Evolutionary conservation across 805 yeast species (phyloP).

Genomic region (Kodamaea sagamina): DNA sequence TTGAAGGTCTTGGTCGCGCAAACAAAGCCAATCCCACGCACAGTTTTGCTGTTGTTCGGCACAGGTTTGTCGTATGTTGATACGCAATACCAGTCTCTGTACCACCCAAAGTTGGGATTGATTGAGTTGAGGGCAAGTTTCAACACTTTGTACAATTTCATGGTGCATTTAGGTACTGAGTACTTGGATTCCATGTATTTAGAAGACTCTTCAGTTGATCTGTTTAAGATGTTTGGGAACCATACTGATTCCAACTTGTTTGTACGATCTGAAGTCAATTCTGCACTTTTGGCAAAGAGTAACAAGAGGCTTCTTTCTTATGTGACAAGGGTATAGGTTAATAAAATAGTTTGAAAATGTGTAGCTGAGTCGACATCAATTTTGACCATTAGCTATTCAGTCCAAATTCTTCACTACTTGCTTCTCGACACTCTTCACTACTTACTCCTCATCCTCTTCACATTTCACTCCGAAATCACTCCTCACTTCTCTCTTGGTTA

Average conservation of each 20-base stretch:
- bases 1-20: conserved; percentile 11
- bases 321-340: too few species aligned
- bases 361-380: too few species aligned
- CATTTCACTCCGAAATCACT: too few species aligned
- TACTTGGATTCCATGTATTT: conserved; percentile 10
- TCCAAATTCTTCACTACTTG: too few species aligned
- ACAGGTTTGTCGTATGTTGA: conserved; percentile 9
- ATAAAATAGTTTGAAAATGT: too few species aligned
- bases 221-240: conserved; percentile 14
- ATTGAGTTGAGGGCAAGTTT: conserved; percentile 11
- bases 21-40: conserved; percentile 5
- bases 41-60: not conserved
- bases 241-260: conserved; percentile 16
- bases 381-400: too few species aligned
- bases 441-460: too few species aligned
- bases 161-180: conserved; percentile 10
- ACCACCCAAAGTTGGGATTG: conserved; percentile 6
- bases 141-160: conserved; percentile 7
- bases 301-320: not conserved
- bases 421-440: too few species aligned
- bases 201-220: conserved; percentile 10
- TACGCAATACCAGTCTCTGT: conserved; percentile 5
- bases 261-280: conserved; percentile 10
- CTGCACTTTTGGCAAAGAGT: conserved; percentile 7
- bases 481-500: too few species aligned